These are phyloP conservation scores for Phytophthora pini DNA, from an alignment of 352 stramenopile genomes.

Conservation along the genomic window DNA sequence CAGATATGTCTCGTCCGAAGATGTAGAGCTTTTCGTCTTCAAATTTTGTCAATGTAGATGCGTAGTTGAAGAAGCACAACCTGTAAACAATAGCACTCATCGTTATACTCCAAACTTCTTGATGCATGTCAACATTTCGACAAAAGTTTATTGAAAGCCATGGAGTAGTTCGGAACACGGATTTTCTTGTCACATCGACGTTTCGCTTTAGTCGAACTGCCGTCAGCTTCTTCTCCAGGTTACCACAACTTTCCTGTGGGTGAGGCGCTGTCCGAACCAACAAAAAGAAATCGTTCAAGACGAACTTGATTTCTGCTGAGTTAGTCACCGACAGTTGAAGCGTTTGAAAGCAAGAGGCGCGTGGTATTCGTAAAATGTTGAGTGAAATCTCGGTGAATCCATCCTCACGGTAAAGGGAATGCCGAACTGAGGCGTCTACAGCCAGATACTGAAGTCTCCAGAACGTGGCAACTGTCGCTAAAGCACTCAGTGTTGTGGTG, in stretches of 20 bases:
- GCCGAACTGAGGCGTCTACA: neutral
- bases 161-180: too few species aligned
- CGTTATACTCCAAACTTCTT: constrained; percentile 11
- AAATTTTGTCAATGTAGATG: constrained; percentile 27
- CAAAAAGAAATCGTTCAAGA: constrained; percentile 25
- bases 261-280: constrained; percentile 1
- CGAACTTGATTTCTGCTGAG: constrained; percentile 19
- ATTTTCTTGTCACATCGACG: too few species aligned
- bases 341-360: neutral
- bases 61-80: constrained; percentile 6
- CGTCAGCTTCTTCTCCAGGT: too few species aligned
- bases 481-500: constrained; percentile 17
- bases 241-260: neutral
- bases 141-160: too few species aligned
- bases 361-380: constrained; percentile 1
- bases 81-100: constrained; percentile 24
- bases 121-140: too few species aligned
- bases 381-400: constrained; percentile 1
- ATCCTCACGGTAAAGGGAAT: constrained; percentile 16
- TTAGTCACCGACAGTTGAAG: constrained; percentile 18
- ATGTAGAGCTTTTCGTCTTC: constrained; percentile 33
- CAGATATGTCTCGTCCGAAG: constrained; percentile 53
- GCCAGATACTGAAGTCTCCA: constrained; percentile 15
- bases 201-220: too few species aligned
- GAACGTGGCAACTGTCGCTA: constrained; percentile 14